Percentiles rank a stretch among this genome's conserved stretches.
Evolutionary conservation across 176 grass and related monocot genomes (phyloP).

Genomic region (Bothriochloa decipiens): DNA sequence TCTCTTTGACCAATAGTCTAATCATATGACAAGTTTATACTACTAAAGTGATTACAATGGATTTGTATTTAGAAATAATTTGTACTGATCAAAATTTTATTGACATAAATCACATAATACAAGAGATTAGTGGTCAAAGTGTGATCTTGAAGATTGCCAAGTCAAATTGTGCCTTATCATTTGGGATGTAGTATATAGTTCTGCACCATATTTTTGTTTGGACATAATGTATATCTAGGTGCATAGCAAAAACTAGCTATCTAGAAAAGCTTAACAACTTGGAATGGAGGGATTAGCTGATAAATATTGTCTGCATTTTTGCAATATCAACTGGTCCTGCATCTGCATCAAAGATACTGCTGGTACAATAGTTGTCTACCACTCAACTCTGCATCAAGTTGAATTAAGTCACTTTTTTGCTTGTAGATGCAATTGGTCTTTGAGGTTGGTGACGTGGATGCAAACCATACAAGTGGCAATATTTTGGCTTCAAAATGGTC

Average conservation of each 20-base stretch:
- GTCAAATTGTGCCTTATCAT: not conserved
- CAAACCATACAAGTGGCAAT: conserved; percentile 29
- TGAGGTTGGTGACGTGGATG: not conserved
- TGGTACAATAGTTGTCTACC: not conserved
- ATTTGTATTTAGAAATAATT: not conserved
- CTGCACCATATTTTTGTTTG: not conserved
- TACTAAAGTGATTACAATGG: not conserved
- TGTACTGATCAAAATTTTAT: not conserved
- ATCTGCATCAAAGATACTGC: not conserved
- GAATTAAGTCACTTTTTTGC: conserved; percentile 1
- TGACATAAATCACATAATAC: not conserved
- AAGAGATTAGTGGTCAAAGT: not conserved
- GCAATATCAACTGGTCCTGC: not conserved
- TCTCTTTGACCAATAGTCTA: not conserved
- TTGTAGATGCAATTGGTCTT: conserved; percentile 38
- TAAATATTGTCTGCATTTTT: not conserved
- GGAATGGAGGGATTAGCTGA: not conserved
- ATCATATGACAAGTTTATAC: not conserved
- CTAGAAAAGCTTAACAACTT: not conserved
- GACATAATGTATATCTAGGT: no score
- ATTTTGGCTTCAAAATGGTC: conserved; percentile 22
- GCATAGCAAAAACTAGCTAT: no score
- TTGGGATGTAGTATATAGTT: not conserved
- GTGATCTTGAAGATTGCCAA: not conserved
- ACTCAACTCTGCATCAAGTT: not conserved